phyloP scores from a whole-genome alignment of 2,329 filamentous ascomycete species.

The Fusarium sublunatum region DNA sequence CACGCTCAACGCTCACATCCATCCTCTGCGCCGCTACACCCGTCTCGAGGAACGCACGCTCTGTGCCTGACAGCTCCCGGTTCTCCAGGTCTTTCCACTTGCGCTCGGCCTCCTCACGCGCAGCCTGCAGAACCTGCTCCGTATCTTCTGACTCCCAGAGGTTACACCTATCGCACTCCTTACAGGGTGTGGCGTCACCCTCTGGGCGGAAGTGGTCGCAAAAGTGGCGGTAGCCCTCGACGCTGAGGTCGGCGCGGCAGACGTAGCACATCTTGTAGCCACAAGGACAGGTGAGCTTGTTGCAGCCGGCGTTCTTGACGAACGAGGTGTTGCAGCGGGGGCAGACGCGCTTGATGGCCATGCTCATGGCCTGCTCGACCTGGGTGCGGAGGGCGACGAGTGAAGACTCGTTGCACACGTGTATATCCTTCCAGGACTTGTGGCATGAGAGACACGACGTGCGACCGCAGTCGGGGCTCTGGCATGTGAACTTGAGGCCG shows the following conservation, averaged over 20 bases:
- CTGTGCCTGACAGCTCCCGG: slow-evolving; percentile 64
- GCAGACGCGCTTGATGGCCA: slow-evolving; percentile 94
- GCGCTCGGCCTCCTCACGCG: slow-evolving; percentile 76
- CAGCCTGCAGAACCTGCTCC: slow-evolving; percentile 73
- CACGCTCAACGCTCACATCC: slow-evolving; percentile 48
- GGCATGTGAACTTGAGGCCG: slow-evolving; percentile 82
- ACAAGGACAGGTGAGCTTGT: slow-evolving; percentile 95
- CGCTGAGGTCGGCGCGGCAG: slow-evolving; percentile 79
- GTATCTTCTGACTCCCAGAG: slow-evolving; percentile 81
- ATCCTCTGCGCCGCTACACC: slow-evolving; percentile 54
- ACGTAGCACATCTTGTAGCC: slow-evolving; percentile 99
- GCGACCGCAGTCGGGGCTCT: slow-evolving; percentile 73
- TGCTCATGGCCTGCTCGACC: slow-evolving; percentile 91
- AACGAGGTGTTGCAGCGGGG: slow-evolving; percentile 91
- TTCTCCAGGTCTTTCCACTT: slow-evolving; percentile 76
- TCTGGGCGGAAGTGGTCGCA: slow-evolving; percentile 93
- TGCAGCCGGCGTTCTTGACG: slow-evolving; percentile 93
- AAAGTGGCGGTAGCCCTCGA: slow-evolving; percentile 91
- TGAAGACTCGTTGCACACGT: slow-evolving; percentile 88
- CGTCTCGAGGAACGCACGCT: slow-evolving; percentile 68
- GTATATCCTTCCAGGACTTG: slow-evolving; percentile 87
- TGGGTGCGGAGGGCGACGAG: slow-evolving; percentile 85
- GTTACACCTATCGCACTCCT: slow-evolving; percentile 83
- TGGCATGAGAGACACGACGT: slow-evolving; percentile 84
- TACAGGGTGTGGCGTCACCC: slow-evolving; percentile 77